Base-by-base conservation (phyloP, 192 early-diverging fungal genomes). In the Linnemannia elongata region DNA sequence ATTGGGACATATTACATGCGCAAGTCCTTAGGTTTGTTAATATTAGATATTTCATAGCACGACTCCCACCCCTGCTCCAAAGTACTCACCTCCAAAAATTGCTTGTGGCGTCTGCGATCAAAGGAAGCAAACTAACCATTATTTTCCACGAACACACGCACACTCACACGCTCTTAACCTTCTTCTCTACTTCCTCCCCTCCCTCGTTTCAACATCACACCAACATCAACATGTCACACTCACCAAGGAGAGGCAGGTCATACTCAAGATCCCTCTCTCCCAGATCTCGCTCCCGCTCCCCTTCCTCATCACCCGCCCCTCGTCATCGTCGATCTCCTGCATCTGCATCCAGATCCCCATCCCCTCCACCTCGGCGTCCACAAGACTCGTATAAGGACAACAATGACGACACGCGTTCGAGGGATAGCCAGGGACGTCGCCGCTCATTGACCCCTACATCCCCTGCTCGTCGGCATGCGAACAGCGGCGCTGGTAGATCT, bases 201-300 rank as follows among this genome's bases (percentile, higher is more conserved):
- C n/a, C n/a, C n/a, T n/a, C n/a, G n/a, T 45, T 52, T 52, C 49
- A 52, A 52, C 18, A 52, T 18, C 17, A 52, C 49, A 52, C 18
- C 72, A 74, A 49, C 45, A 52, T 33, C 72, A 74, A 49, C 45
- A 75, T 75, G 74, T 75, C 74, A 1, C 55, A 39, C 74, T 30
- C 35, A 41, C 49, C 38, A 66, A 38, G 33, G 9, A 74, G 72
- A 47, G 27, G n/a, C 18, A 44, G 63, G 18, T 75, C 80, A 30
- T 69, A 24, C 38, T 76, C 80, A 55, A 45, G 78, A 42, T 80
- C 60, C 60, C 60, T 66, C 60, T 66, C 60, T 33, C 72, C 80
- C 44, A 55, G 73, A 52, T 52, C 42, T 3, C 35, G 52, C 71
- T 71, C 80, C n/a, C 35, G 20, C 1, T 81, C 79, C 2, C 20